Base-by-base conservation (phyloP, 768 basidiomycete species). In the Mycena haematopus region DNA sequence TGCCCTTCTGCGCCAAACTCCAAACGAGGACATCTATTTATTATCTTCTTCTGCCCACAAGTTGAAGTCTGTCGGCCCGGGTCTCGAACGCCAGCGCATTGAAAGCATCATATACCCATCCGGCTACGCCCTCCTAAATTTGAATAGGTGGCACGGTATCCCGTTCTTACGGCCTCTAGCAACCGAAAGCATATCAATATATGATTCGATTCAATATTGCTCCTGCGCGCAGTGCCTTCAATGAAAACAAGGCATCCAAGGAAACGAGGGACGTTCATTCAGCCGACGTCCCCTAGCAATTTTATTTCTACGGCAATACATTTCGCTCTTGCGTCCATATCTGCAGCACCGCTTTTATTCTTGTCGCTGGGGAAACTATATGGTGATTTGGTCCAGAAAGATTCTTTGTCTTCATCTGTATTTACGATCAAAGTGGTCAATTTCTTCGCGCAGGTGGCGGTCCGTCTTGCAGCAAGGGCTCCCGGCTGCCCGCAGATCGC, bases 191-290 rank as follows among this genome's bases (percentile, higher is more conserved):
- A 14, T 14, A 47, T 47, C 46, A 47, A 47, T 24, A 47, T 47
- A 47, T 21, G 31, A 51, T 13, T 51, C 27, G 15, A 17, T 27
- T 13, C 24, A n/a, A 49, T n/a, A 5, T n/a, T 58, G 35, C 47
- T 38, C 22, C 2, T 10, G 24, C 29, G 29, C 29, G n/a, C 24
- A 24, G 36, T 29, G 21, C n/a, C n/a, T n/a, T n/a, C 11, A 46
- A 53, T 52, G 31, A 25, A 35, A 52, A n/a, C 29, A 22, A n/a
- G 31, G 58, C 22, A 15, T 53, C 47, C 52, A 60, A 53, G 60
- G 60, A 42, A 55, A 61, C 60, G 45, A 17, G 36, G 36, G 13
- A 36, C 36, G 11, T 15, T 36, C 6, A 36, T 11, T 15, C 13
- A 36, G 3, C 8, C 3, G 8, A 10, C 6, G 5, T 14, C 13